Evolutionary conservation across 352 stramenopile species (phyloP).

Genomic region (Phytophthora ramorum): DNA sequence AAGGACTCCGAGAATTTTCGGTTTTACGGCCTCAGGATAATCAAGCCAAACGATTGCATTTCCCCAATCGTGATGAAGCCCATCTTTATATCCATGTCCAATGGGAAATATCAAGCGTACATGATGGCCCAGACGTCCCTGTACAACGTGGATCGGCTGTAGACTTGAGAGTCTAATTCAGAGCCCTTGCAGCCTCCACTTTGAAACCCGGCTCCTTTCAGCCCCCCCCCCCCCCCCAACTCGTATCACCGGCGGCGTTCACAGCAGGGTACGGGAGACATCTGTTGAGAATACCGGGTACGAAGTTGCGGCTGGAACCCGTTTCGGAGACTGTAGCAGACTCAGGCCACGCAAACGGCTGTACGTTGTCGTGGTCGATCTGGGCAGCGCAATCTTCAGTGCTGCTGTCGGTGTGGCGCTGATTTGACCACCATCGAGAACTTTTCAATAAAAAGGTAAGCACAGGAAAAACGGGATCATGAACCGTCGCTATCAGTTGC

Average conservation of each 20-base stretch:
- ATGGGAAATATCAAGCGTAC: slow-evolving; percentile 5
- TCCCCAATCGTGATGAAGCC: neutral
- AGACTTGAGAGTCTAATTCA: neutral
- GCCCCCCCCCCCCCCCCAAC: too few relatives aligned
- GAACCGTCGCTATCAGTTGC: slow-evolving; percentile 36
- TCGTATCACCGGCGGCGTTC: slow-evolving; percentile 1
- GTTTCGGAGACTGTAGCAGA: neutral
- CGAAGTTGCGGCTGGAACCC: slow-evolving; percentile 1
- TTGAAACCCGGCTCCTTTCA: neutral
- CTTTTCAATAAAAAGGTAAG: too few relatives aligned
- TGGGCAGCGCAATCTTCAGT: too few relatives aligned
- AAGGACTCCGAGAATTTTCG: neutral
- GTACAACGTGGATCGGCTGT: slow-evolving; percentile 1
- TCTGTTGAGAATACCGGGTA: neutral
- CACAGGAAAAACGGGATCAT: slow-evolving; percentile 4
- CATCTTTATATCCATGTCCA: neutral
- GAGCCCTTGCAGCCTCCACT: neutral
- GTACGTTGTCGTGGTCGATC: too few relatives aligned
- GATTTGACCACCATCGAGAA: too few relatives aligned
- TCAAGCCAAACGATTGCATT: slow-evolving; percentile 4
- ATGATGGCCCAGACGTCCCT: neutral
- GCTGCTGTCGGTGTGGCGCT: too few relatives aligned
- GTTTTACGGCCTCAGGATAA: neutral
- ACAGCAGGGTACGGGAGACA: slow-evolving; percentile 9
- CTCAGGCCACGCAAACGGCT: too few relatives aligned